Evolutionary conservation across 345 rosid genomes (phyloP), one percentile per base, ranked within the genome.

Genomic region (Lumnitzera racemosa): DNA sequence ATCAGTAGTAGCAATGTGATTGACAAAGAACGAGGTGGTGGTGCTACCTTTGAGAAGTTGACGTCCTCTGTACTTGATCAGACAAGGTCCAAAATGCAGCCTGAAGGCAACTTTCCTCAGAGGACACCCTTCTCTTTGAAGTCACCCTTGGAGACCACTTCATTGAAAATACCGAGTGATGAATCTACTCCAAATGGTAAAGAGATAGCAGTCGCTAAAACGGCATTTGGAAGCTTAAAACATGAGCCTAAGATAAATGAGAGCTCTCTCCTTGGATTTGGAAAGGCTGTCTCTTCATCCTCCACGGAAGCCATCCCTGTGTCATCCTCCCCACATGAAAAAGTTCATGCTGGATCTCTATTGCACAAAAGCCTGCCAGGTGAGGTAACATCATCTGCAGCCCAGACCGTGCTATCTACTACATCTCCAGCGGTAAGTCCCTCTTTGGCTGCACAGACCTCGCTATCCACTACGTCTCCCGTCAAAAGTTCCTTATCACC

Each of bases 341-440:
- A 67, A 59, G 76, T 64, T 60, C 61, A 14, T 61, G 59, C 74
- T 64, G 73, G 67, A 70, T 47, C 56, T 55, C 68, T 67, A 13
- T 54, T 69, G 20, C 75, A 65, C 59, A 71, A 65, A 70, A 67
- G 56, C 74, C 77, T 70, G 68, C 71, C 78, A 58, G 63, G 80
- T 70, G 82, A 75, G 61, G 52, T 57, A 59, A 52, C 62, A n/a
- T 54, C 64, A 23, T 51, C 76, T 23, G 55, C 62, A 14, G 58
- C 76, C 50, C 62, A 58, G 59, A 62, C 82, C 23, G 70, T 59
- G 60, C 62, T 78, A 43, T 68, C 79, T 70, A 60, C 80, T 29
- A 74, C 81, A 54, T 70, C 80, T 74, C 65, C 79, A 51, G 59
- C 61, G 54, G 36, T 46, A 31, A 56, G 48, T 66, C 61, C 82